Conservation (phyloP, 148 eudicot genomes). For the Mesembryanthemum crystallinum region DNA sequence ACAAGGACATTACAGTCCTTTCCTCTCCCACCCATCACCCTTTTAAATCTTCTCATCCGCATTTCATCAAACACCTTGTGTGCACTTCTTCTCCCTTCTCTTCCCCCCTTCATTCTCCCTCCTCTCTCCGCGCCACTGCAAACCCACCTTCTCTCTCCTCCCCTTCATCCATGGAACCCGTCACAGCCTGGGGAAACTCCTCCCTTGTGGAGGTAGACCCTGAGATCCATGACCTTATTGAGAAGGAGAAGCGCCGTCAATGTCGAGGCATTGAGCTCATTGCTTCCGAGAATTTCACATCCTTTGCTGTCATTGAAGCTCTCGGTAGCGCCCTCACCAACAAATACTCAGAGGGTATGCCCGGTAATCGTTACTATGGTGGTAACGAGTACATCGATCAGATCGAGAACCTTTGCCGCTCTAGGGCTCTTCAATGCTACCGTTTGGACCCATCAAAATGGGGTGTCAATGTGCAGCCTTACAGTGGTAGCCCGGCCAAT, state of each 20-base stretch:
- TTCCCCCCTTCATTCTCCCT: neutral
- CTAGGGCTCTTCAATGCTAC: constrained; percentile 59
- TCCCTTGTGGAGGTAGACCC: constrained; percentile 66
- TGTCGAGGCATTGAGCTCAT: constrained; percentile 80
- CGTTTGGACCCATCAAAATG: constrained; percentile 60
- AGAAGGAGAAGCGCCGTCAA: constrained; percentile 81
- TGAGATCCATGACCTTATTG: constrained; percentile 81
- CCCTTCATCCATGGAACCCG: constrained; percentile 60
- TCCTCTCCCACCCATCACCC: neutral
- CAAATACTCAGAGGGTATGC: constrained; percentile 95
- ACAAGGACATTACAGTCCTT: constrained; percentile 19
- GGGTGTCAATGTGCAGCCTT: constrained; percentile 94
- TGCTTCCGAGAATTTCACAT: constrained; percentile 94
- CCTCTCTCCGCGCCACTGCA: neutral
- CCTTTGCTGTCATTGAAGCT: constrained; percentile 86
- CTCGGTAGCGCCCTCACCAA: constrained; percentile 80
- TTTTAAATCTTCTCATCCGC: constrained; percentile 18
- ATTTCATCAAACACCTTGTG: constrained; percentile 36
- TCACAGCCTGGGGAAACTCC: constrained; percentile 68
- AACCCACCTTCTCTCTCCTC: constrained; percentile 17
- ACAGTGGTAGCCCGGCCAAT: constrained; percentile 72
- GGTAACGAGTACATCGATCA: constrained; percentile 78
- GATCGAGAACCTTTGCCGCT: constrained; percentile 70
- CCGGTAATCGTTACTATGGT: constrained; percentile 83
- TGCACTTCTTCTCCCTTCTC: constrained; percentile 10